These are phyloP conservation scores for Ceriops decandra DNA, from an alignment of 345 rosid genomes.

Conservation along the genomic window DNA sequence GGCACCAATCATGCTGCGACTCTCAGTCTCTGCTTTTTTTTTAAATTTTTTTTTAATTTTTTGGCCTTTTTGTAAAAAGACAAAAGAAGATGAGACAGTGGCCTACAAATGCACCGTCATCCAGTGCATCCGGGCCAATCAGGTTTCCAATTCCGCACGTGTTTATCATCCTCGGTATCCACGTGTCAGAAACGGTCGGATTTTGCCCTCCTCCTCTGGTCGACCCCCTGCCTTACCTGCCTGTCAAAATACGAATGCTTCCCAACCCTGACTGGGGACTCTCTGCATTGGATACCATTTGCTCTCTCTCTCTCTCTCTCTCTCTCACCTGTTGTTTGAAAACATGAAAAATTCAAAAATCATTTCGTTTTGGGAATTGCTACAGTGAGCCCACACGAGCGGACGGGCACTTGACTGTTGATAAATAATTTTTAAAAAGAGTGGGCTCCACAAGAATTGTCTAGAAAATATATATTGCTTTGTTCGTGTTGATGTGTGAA, in stretches of 20 bases:
- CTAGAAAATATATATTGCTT: no score
- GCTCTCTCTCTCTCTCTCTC: no score
- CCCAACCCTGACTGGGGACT: neutral
- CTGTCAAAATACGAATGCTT: conserved; percentile 1
- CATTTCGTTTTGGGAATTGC: no score
- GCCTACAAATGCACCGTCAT: conserved; percentile 33
- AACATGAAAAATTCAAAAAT: no score
- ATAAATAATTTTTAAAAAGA: no score
- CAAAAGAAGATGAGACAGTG: conserved; percentile 4
- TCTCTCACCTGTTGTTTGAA: no score
- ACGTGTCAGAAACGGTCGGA: conserved; percentile 30
- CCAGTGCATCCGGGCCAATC: conserved; percentile 18
- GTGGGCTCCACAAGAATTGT: no score
- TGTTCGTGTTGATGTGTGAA: no score
- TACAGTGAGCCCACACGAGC: no score
- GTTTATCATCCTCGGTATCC: conserved; percentile 9
- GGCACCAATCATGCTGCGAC: neutral
- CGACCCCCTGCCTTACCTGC: neutral
- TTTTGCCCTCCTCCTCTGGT: conserved; percentile 15
- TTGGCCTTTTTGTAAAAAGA: neutral
- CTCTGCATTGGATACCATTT: conserved; percentile 14
- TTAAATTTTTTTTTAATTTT: neutral
- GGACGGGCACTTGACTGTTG: no score
- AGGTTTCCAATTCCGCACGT: conserved; percentile 13
- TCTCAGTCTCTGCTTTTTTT: neutral